phyloP scores from a whole-genome alignment of 148 eudicot genomes.

The Linanthus parryae region DNA sequence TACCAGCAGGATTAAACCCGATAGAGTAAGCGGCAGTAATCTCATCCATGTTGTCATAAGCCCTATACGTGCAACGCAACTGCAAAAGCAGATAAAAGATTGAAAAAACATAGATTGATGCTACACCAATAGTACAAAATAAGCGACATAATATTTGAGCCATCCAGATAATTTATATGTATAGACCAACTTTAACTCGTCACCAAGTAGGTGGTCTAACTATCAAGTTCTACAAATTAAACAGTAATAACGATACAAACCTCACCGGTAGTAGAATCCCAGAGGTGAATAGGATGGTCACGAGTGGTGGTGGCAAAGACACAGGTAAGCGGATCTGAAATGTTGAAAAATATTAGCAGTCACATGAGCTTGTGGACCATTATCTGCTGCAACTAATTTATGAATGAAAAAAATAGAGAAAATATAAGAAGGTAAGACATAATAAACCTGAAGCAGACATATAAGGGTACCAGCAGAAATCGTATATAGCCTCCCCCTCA shows the following conservation, averaged over 20 bases:
- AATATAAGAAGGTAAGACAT: slow-evolving; percentile 8
- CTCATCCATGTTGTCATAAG: slow-evolving; percentile 98
- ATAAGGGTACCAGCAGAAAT: slow-evolving; percentile 92
- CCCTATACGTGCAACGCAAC: slow-evolving; percentile 97
- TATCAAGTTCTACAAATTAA: too few species aligned
- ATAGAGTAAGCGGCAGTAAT: slow-evolving; percentile 90
- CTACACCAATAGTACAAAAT: background rate
- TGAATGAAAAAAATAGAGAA: too few species aligned
- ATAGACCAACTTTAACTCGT: too few species aligned
- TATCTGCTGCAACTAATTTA: too few species aligned
- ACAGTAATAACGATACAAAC: slow-evolving; percentile 36
- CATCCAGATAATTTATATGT: background rate
- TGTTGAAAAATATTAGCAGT: too few species aligned
- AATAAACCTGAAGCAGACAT: slow-evolving; percentile 88
- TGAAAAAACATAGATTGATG: too few species aligned
- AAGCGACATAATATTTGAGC: background rate
- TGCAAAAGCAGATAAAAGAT: slow-evolving; percentile 32
- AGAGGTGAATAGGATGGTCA: slow-evolving; percentile 96
- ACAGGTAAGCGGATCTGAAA: slow-evolving; percentile 75
- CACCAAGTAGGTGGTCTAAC: too few species aligned
- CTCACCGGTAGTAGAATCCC: slow-evolving; percentile 98
- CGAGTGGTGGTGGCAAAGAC: slow-evolving; percentile 95
- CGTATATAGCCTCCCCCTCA: slow-evolving; percentile 96
- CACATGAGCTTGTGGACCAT: too few species aligned
- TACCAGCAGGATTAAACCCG: slow-evolving; percentile 81